These are phyloP conservation scores for Yamadazyma friedrichii DNA, from an alignment of 1,139 yeast genomes.

Conservation along the genomic window DNA sequence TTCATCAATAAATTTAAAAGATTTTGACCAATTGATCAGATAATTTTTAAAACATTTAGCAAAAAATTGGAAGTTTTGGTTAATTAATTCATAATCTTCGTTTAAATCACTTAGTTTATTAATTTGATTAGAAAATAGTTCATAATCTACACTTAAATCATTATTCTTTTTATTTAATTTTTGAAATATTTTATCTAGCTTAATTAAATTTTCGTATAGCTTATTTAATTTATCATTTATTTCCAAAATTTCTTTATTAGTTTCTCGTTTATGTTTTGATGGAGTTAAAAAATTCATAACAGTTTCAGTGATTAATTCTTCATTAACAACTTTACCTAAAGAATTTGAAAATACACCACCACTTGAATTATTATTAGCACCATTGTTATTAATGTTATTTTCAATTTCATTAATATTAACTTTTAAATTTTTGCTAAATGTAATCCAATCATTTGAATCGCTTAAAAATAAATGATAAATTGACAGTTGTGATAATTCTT, in stretches of 20 bases:
- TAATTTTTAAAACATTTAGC: constrained; percentile 51
- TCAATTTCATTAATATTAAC: constrained; percentile 28
- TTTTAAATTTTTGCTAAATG: constrained; percentile 66
- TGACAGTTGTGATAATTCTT: constrained; percentile 65
- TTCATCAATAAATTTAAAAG: constrained; percentile 68
- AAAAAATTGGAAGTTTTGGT: constrained; percentile 38
- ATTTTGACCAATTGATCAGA: constrained; percentile 38
- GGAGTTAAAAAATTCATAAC: constrained; percentile 90
- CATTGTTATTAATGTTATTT: constrained; percentile 2
- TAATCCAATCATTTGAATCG: constrained; percentile 81
- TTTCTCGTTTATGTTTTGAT: constrained; percentile 63
- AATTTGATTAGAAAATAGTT: constrained; percentile 68
- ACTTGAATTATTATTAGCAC: constrained; percentile 11
- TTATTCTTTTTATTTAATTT: constrained; percentile 72
- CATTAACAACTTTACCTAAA: constrained; percentile 46
- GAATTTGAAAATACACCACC: constrained; percentile 17
- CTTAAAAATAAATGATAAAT: constrained; percentile 70
- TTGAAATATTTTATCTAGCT: constrained; percentile 74
- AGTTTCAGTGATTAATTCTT: constrained; percentile 76
- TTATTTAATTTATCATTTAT: constrained; percentile 81
- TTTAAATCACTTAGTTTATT: constrained; percentile 55
- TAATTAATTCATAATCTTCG: constrained; percentile 24
- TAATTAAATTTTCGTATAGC: constrained; percentile 75
- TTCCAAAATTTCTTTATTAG: constrained; percentile 76
- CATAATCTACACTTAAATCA: constrained; percentile 71